Base-by-base conservation (phyloP, 768 basidiomycete species). In the Russula vinacea region DNA sequence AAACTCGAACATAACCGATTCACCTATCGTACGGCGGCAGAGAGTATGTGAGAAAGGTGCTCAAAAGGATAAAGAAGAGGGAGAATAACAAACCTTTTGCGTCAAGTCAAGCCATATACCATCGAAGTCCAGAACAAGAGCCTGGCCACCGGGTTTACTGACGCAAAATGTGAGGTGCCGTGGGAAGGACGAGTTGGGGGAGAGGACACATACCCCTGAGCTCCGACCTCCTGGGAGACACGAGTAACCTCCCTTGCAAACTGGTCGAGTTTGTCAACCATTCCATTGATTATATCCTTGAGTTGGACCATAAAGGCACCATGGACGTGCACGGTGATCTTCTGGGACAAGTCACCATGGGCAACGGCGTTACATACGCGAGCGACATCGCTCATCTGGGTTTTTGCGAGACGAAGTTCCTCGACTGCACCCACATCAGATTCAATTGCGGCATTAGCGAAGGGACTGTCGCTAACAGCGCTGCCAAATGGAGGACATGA, bases 161-260 rank as follows among this genome's bases (percentile, higher is more conserved):
- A 3, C 4, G 35, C 32, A 58, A 47, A n/a, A 19, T 6, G 47
- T 59, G 14, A 59, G 47, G 47, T 37, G 74, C 22, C 47, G 54
- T 7, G 50, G 5, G 52, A 37, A 16, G 67, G 32, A 4, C 8
- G n/a, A 29, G 40, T 32, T 13, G 52, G 40, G 74, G 49, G 39
- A 14, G 14, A 44, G 26, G 17, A 26, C 13, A 65, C 64, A 37
- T 19, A 70, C 70, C 67, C 69, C 77, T 88, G 87, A 47, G 86
- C 89, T 17, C 88, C 88, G 71, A 95, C 93, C 71, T 89, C 88
- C 73, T 87, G 86, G 60, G 81, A 82, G 56, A 90, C 88, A 62
- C 92, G 82, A 56, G 91, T 92, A 24, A 93, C 91, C 72, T 93
- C 91, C 71, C 86, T 86, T 39, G 94, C 92, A 73, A 96, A 95